These are phyloP conservation scores for Cenchrus americanus DNA, from an alignment of 176 grass and related monocot species.

Conservation along the genomic window DNA sequence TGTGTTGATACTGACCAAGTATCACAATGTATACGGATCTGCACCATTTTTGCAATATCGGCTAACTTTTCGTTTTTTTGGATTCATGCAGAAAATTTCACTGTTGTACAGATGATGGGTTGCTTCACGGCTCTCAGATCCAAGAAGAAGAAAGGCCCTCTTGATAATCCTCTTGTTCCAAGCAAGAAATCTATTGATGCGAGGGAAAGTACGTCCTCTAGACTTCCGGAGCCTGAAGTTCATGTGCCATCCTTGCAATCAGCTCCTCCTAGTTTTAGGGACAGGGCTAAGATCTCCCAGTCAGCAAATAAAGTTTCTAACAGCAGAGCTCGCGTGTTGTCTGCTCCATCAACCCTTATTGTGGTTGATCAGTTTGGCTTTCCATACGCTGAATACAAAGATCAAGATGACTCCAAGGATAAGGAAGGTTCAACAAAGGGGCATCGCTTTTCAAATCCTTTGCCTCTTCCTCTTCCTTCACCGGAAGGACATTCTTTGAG, in stretches of 20 bases:
- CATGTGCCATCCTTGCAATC: constrained; percentile 84
- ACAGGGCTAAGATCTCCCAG: constrained; percentile 59
- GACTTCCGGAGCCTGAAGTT: constrained; percentile 80
- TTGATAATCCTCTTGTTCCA: constrained; percentile 35
- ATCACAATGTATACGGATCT: constrained; percentile 1
- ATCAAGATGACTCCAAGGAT: constrained; percentile 66
- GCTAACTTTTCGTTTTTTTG: constrained; percentile 21
- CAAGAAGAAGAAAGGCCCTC: constrained; percentile 71
- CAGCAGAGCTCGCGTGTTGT: constrained; percentile 70
- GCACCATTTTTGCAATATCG: constrained; percentile 18
- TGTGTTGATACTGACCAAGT: constrained; percentile 14
- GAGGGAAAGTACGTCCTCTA: constrained; percentile 61
- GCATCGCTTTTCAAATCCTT: constrained; percentile 71
- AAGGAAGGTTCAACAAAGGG: constrained; percentile 58
- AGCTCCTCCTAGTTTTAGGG: constrained; percentile 93
- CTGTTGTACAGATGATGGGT: constrained; percentile 64
- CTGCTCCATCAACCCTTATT: constrained; percentile 81
- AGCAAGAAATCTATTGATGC: constrained; percentile 46
- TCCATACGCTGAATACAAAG: constrained; percentile 55
- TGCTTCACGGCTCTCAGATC: constrained; percentile 85
- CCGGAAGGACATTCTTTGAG: constrained; percentile 55
- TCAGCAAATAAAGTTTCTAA: constrained; percentile 49
- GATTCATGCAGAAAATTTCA: constrained; percentile 28
- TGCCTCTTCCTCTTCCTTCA: constrained; percentile 90
- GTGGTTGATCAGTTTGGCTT: constrained; percentile 71